These are phyloP conservation scores for Plasmodium falciparum DNA, from an alignment of 169 alveolate genomes.

Conservation along the genomic window DNA sequence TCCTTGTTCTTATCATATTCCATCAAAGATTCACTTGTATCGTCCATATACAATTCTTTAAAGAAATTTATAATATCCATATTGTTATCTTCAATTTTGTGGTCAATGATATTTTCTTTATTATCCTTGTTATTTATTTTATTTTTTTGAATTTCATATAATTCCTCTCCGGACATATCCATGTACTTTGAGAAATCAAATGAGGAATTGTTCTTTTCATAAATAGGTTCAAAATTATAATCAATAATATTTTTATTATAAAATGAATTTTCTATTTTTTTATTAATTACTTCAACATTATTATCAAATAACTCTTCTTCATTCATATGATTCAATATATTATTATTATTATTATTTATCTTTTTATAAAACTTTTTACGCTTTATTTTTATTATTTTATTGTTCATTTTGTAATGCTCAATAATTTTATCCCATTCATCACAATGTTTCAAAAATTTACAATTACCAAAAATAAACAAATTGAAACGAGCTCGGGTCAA, in stretches of 20 bases:
- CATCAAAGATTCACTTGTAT: not conserved
- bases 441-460: slow-evolving; percentile 50
- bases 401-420: slow-evolving; percentile 39
- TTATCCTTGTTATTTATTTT: too few relatives aligned
- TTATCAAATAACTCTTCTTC: slow-evolving; percentile 39
- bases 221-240: slow-evolving; percentile 26
- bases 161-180: slow-evolving; percentile 1
- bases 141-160: not conserved
- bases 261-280: slow-evolving; percentile 69
- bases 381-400: slow-evolving; percentile 54
- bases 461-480: slow-evolving; percentile 90
- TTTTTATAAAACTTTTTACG: slow-evolving; percentile 16
- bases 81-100: slow-evolving; percentile 4
- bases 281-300: slow-evolving; percentile 29
- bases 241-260: slow-evolving; percentile 55
- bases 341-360: slow-evolving; percentile 9
- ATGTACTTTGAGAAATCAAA: slow-evolving; percentile 28
- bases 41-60: slow-evolving; percentile 35
- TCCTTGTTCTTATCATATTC: not conserved
- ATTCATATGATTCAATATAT: slow-evolving; percentile 15
- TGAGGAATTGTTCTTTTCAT: slow-evolving; percentile 27
- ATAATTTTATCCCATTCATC: slow-evolving; percentile 65
- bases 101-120: not conserved
- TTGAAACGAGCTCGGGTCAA: slow-evolving; percentile 94
- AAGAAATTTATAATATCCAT: slow-evolving; percentile 27